Conservation (phyloP, 2,329 filamentous ascomycete species). For the Aspergillus quadricinctus region DNA sequence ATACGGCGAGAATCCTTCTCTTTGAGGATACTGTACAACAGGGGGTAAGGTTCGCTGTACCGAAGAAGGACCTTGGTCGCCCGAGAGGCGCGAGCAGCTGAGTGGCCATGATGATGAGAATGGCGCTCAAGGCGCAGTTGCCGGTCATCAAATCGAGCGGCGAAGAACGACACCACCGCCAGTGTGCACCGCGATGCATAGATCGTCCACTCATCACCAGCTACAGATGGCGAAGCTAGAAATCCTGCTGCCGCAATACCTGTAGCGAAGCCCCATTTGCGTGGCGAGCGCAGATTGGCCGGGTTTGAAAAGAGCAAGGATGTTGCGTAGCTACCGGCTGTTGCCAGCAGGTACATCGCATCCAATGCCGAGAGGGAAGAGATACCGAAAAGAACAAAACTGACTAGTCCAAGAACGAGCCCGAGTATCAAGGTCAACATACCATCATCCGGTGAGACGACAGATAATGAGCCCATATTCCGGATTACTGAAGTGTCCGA, state of each 20-base stretch:
- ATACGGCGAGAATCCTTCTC: constrained; percentile 93
- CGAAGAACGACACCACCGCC: constrained; percentile 27
- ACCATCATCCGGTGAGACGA: constrained; percentile 20
- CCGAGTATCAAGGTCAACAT: constrained; percentile 27
- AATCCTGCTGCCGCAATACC: constrained; percentile 24
- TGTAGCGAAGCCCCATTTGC: constrained; percentile 30
- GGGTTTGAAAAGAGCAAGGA: constrained; percentile 25
- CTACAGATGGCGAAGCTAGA: constrained; percentile 26
- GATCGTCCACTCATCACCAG: constrained; percentile 22
- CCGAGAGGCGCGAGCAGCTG: constrained; percentile 52
- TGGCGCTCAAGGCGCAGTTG: constrained; percentile 23
- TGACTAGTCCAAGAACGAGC: constrained; percentile 19
- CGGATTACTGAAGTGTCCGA: constrained; percentile 1
- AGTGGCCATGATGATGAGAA: constrained; percentile 31
- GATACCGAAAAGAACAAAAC: constrained; percentile 19
- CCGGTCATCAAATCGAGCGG: constrained; percentile 30
- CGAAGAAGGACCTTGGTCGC: constrained; percentile 71
- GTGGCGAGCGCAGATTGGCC: constrained; percentile 21
- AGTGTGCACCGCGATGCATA: constrained; percentile 26
- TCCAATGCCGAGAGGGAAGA: constrained; percentile 20
- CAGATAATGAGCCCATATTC: constrained; percentile 7
- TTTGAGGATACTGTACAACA: constrained; percentile 78
- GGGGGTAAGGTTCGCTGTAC: constrained; percentile 65
- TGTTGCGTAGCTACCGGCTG: constrained; percentile 22
- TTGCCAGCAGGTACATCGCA: constrained; percentile 19